A percentile compares a stretch with the other conserved stretches of the same genome.
Evolutionary conservation across 352 stramenopile genomes (phyloP).

Genomic region (Phytophthora cajani): DNA sequence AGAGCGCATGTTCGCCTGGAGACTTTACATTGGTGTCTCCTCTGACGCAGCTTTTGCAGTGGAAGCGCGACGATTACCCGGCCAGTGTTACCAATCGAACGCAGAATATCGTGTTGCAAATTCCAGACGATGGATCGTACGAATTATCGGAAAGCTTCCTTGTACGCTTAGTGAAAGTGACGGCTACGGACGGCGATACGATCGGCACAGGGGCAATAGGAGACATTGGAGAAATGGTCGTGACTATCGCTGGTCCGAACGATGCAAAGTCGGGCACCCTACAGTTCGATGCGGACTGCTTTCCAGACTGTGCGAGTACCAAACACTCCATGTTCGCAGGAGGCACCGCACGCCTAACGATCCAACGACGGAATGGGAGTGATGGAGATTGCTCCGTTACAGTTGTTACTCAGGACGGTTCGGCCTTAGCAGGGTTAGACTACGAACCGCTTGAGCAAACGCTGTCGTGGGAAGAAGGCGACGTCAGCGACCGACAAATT

Average conservation of each 20-base stretch:
- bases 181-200: constrained; percentile 30
- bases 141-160: constrained; percentile 60
- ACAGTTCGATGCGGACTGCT: constrained; percentile 77
- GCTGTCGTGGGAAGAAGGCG: constrained; percentile 62
- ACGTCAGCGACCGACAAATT: constrained; percentile 55
- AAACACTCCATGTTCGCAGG: constrained; percentile 57
- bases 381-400: constrained; percentile 53
- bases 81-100: constrained; percentile 3
- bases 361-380: constrained; percentile 67
- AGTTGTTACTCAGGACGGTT: constrained; percentile 51
- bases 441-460: constrained; percentile 47
- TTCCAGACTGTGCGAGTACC: constrained; percentile 56
- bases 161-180: constrained; percentile 42
- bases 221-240: constrained; percentile 45
- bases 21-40: constrained; percentile 57
- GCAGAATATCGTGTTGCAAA: constrained; percentile 55
- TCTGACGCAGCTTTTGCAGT: constrained; percentile 40
- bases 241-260: constrained; percentile 71
- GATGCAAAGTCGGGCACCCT: constrained; percentile 54
- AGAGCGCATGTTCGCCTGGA: constrained; percentile 45
- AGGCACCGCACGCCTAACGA: constrained; percentile 50
- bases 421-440: constrained; percentile 54
- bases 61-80: constrained; percentile 45
- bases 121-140: constrained; percentile 59
- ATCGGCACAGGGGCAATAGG: constrained; percentile 47